Base-by-base conservation (phyloP, 441 rosid genomes). In the Erodium texanum region DNA sequence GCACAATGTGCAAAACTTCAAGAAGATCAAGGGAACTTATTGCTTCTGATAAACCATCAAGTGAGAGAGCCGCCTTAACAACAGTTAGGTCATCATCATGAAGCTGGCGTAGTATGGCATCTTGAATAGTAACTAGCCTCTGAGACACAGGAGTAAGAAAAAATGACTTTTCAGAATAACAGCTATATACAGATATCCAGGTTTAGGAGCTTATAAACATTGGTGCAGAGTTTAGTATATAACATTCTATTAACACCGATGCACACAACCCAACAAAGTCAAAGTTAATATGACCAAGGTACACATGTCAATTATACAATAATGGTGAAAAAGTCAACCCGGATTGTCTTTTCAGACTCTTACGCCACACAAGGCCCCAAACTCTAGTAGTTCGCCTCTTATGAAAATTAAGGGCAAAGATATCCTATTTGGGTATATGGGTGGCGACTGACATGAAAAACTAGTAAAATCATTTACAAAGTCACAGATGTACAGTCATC, bases 41-140 rank as follows among this genome's bases (percentile, higher is more conserved):
- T 54, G 84, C 73, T 72, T 80, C 85, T 16, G 93, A 75, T 75
- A 90, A 77, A 58, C 85, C 88, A 69, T 88, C 85, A 54, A 92
- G 65, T 64, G 89, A 84, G 69, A 93, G 73, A 75, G 91, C 92
- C 72, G 89, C 90, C 78, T 76, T 82, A 74, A 96, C 92, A 64
- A 96, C 87, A 64, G 86, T 80, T 67, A 90, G 79, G 79, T 96
- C 99, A 78, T 84, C 87, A 82, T 96, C 98, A 63, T 72, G 77
- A 73, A 96, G 90, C 74, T 89, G 97, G 78, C 81, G 78, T 74
- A 89, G 66, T 68, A 96, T 71, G 32, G 85, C 89, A 77, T 89
- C 96, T 78, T 81, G 86, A 80, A 96, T 76, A 32, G 81, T 80
- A 67, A 76, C 79, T 73, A 90, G 77, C 72, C 82, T 86, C 99